phyloP scores from a whole-genome alignment of 129 eudicot species.

The Pittosporum tobira region DNA sequence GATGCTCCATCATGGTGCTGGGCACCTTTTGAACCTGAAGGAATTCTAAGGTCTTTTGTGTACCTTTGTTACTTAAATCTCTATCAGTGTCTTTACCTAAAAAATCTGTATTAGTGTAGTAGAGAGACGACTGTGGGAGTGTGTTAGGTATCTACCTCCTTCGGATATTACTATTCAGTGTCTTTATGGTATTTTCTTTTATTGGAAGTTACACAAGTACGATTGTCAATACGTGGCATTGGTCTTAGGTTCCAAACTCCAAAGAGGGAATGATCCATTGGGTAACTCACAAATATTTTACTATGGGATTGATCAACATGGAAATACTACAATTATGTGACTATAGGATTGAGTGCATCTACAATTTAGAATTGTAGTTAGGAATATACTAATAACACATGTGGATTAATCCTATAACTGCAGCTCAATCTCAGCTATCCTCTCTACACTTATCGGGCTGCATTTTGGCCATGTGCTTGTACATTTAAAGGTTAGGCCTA shows the following conservation, averaged over 20 bases:
- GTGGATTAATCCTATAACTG: slow-evolving; percentile 9
- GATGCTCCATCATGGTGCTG: slow-evolving; percentile 90
- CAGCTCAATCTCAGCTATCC: slow-evolving; percentile 84
- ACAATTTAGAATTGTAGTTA: not conserved
- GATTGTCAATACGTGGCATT: not conserved
- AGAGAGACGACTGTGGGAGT: no score
- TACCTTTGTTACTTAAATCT: not conserved
- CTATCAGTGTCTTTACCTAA: no score
- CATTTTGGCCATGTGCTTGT: slow-evolving; percentile 82
- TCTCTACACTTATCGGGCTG: slow-evolving; percentile 63
- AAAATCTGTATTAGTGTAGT: not conserved
- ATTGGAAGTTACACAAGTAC: not conserved
- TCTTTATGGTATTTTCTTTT: no score
- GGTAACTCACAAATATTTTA: no score
- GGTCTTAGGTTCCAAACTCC: not conserved
- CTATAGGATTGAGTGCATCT: not conserved
- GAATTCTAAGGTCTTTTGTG: slow-evolving; percentile 55
- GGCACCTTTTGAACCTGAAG: slow-evolving; percentile 97
- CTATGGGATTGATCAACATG: no score
- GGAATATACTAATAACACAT: slow-evolving; percentile 1
- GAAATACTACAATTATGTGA: not conserved
- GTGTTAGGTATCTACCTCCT: not conserved
- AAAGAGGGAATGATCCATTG: no score
- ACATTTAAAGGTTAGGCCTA: slow-evolving; percentile 49
- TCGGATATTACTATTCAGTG: not conserved